Evolutionary conservation across 164 flowering plant genomes (phyloP).

Genomic region (Magnolia sinica): DNA sequence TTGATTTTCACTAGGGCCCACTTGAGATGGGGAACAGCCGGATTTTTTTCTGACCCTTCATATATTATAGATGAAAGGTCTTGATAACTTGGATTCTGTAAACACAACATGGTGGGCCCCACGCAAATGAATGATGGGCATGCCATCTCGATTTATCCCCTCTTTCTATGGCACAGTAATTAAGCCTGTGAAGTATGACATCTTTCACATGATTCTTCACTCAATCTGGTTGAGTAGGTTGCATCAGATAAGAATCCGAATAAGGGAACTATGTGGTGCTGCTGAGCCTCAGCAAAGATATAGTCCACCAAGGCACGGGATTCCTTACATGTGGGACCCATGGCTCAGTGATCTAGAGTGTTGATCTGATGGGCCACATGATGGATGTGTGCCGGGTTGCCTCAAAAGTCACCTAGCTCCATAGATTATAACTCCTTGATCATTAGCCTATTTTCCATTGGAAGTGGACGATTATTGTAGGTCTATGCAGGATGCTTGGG

Average conservation of each 20-base stretch:
- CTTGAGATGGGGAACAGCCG: too few relatives aligned
- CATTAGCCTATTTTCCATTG: not conserved
- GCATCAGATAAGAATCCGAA: slow-evolving; percentile 1
- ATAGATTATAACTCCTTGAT: not conserved
- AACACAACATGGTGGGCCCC: too few relatives aligned
- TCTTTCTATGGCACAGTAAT: too few relatives aligned
- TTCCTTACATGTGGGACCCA: not conserved
- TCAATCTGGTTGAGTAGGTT: slow-evolving; percentile 15
- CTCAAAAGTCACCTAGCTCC: not conserved
- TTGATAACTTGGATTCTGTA: too few relatives aligned
- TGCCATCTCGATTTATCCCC: too few relatives aligned
- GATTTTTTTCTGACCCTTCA: too few relatives aligned
- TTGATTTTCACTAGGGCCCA: too few relatives aligned
- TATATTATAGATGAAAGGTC: too few relatives aligned
- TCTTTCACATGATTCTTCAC: slow-evolving; percentile 8
- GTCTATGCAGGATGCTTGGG: not conserved
- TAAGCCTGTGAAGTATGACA: too few relatives aligned
- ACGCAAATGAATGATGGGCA: too few relatives aligned
- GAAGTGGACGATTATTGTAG: not conserved
- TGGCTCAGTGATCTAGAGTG: not conserved
- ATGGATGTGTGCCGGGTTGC: not conserved
- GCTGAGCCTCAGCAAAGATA: too few relatives aligned
- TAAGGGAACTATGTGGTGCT: too few relatives aligned
- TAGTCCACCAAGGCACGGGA: not conserved
- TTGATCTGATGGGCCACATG: not conserved